Conservation (phyloP, 2,329 filamentous ascomycete genomes). For the Epichloe aotearoae region DNA sequence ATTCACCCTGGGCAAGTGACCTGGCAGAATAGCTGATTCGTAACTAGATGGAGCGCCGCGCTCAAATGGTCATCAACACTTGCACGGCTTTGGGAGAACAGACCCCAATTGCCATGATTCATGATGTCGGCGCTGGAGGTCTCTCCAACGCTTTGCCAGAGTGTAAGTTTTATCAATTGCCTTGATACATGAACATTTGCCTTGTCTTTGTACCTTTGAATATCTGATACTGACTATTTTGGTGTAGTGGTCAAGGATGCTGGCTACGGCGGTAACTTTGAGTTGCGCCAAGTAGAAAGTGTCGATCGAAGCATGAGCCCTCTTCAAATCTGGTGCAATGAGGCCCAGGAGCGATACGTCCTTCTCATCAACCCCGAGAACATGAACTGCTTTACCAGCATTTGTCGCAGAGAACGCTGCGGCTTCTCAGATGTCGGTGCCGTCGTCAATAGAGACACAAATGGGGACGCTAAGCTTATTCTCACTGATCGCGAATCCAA, state of each 20-base stretch:
- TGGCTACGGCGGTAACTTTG: conserved; percentile 79
- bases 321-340: conserved; percentile 95
- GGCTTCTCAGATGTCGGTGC: conserved; percentile 84
- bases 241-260: conserved; percentile 68
- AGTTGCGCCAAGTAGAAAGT: conserved; percentile 86
- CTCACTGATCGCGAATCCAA: conserved; percentile 69
- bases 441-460: conserved; percentile 48
- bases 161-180: conserved; percentile 14
- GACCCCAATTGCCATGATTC: conserved; percentile 91
- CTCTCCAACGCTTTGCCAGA: conserved; percentile 65
- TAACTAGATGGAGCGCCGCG: conserved; percentile 63
- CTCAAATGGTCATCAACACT: conserved; percentile 95
- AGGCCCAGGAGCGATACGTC: conserved; percentile 93
- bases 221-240: not conserved
- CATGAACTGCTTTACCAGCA: conserved; percentile 61
- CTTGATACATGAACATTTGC: not conserved
- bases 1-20: too few relatives aligned
- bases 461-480: conserved; percentile 58
- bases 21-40: not conserved
- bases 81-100: conserved; percentile 72
- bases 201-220: not conserved
- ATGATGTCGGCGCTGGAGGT: conserved; percentile 92
- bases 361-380: conserved; percentile 71
- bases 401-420: conserved; percentile 71
- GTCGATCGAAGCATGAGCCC: conserved; percentile 88